phyloP scores from a whole-genome alignment of 371 early-diverging fungal genomes.

The Lichtheimia ornata region DNA sequence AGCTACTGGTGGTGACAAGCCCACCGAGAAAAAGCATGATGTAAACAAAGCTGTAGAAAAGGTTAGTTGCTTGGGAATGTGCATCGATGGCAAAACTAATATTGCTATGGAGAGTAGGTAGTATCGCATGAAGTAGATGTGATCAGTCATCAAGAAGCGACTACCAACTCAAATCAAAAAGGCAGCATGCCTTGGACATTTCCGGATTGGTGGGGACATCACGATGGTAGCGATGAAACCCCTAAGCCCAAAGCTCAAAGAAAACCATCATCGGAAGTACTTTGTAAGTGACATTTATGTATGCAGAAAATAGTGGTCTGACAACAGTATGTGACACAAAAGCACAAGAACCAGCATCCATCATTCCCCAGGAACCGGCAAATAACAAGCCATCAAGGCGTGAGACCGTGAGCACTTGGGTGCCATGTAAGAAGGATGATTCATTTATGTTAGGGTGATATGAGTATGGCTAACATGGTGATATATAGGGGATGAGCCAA shows the following conservation, averaged over 20 bases:
- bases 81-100: too few species aligned
- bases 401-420: conserved; percentile 19
- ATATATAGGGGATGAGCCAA: conserved; percentile 16
- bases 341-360: conserved; percentile 3
- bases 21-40: too few species aligned
- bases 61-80: too few species aligned
- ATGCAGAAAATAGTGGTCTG: too few species aligned
- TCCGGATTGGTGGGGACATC: conserved; percentile 46
- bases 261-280: too few species aligned
- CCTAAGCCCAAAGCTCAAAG: too few species aligned
- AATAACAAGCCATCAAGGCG: conserved; percentile 7
- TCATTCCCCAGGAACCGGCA: not conserved
- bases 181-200: conserved; percentile 35
- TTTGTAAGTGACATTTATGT: too few species aligned
- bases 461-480: not conserved
- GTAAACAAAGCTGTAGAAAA: too few species aligned
- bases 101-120: too few species aligned
- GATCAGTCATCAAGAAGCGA: conserved; percentile 1
- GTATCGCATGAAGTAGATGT: too few species aligned
- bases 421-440: conserved; percentile 19
- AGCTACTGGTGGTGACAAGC: too few species aligned
- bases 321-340: not conserved
- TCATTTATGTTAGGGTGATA: not conserved
- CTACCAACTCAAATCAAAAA: not conserved
- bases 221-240: conserved; percentile 17